Evolutionary conservation across 331 rosid species (phyloP).

Genomic region (Ulmus americana): DNA sequence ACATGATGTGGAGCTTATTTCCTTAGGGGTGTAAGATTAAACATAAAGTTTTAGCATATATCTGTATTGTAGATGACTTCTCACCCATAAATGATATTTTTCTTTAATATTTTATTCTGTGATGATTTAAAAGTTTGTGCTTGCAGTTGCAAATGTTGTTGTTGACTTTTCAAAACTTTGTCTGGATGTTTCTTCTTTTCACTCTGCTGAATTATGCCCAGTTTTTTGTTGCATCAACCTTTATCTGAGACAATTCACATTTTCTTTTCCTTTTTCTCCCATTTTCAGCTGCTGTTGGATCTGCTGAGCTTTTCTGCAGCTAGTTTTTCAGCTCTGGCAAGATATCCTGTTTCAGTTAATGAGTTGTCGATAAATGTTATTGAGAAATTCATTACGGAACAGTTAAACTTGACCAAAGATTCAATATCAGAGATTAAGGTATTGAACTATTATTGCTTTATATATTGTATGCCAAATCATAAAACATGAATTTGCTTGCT

Average conservation of each 20-base stretch:
- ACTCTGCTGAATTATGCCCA: conserved; percentile 18
- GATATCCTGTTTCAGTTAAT: conserved; percentile 41
- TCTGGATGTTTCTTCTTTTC: conserved; percentile 10
- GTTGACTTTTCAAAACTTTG: background rate
- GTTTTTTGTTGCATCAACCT: conserved; percentile 9
- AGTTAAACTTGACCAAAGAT: conserved; percentile 49
- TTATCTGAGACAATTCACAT: background rate
- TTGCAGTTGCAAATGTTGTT: background rate
- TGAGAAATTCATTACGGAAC: conserved; percentile 53
- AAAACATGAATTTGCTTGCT: background rate
- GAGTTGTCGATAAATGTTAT: conserved; percentile 32
- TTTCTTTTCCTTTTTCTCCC: conserved; percentile 18
- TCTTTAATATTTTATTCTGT: background rate
- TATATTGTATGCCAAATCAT: background rate
- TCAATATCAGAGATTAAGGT: conserved; percentile 66
- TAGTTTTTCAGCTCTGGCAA: conserved; percentile 51
- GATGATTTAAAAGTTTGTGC: background rate
- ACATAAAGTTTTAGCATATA: background rate
- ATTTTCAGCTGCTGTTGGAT: conserved; percentile 65
- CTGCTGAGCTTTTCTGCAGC: conserved; percentile 56
- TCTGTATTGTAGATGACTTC: background rate
- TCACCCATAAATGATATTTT: background rate
- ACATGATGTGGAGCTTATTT: conserved; percentile 17
- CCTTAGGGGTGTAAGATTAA: background rate
- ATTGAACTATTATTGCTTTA: conserved; percentile 6